Evolutionary conservation across 768 basidiomycete species (phyloP), one percentile per base, ranked within the genome.

Genomic region (Erythrobasidium yunnanense): DNA sequence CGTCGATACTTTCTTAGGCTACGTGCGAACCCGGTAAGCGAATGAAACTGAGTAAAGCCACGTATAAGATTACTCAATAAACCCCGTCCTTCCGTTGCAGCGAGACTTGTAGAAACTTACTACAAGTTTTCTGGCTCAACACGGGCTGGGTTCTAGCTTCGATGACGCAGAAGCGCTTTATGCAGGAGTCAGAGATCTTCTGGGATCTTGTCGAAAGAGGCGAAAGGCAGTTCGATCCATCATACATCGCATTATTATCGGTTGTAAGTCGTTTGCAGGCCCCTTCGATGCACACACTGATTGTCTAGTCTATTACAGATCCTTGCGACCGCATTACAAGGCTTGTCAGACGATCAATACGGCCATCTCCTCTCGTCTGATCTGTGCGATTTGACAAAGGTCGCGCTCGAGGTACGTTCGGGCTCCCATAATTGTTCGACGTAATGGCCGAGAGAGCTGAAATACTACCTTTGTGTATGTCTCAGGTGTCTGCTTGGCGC

Each of bases 351-450:
- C 29, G 23, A 17, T 2, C 23, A 38, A 45, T 45, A 27, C 3
- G 57, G 33, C n/a, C 38, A 60, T 60, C 15, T 60, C 3, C 38
- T 20, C 23, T 33, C 57, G 27, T 34, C 42, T 15, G 57, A 60
- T 32, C 57, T 60, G 23, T 38, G 30, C 29, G 27, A 38, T 8
- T 45, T 60, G 22, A 46, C 38, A n/a, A 60, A 60, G 35, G 35
- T 23, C 4, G 22, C 33, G 30, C 47, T 60, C 20, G 57, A 60
- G 33, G 54, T 55, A 20, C 34, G 54, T 45, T 20, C 22, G 42
- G 22, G 22, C 22, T 15, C 42, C 42, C 54, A 52, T 11, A 34
- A 5, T n/a, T 23, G 13, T 25, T 7, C 25, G 55, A n/a, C n/a
- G n/a, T n/a, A n/a, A n/a, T n/a, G n/a, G n/a, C n/a, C n/a, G n/a